phyloP scores from a whole-genome alignment of 2,329 filamentous ascomycete genomes.

The Microsporum audouinii region DNA sequence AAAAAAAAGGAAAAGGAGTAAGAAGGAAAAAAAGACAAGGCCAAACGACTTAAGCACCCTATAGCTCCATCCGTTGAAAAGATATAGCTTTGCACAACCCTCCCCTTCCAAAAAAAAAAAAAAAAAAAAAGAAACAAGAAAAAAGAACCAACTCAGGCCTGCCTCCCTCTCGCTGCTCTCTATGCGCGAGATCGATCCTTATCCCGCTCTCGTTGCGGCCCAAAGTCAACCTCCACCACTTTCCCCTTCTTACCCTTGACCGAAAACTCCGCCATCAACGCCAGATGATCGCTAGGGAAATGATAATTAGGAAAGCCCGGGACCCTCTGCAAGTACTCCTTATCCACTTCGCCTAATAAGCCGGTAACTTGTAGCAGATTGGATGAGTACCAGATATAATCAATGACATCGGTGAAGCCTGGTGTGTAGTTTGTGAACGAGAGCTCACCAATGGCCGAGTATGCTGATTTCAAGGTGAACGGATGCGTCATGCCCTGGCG shows the following conservation, averaged over 20 bases:
- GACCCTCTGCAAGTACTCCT: slow-evolving; percentile 71
- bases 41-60: slow-evolving; percentile 22
- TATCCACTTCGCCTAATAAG: slow-evolving; percentile 75
- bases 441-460: slow-evolving; percentile 72
- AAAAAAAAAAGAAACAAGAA: neutral
- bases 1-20: neutral
- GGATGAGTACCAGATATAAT: slow-evolving; percentile 96
- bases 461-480: slow-evolving; percentile 85
- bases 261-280: slow-evolving; percentile 77
- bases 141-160: slow-evolving; percentile 20
- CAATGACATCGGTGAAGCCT: slow-evolving; percentile 80
- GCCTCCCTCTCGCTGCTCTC: neutral
- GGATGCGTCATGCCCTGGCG: slow-evolving; percentile 86
- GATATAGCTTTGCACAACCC: slow-evolving; percentile 24
- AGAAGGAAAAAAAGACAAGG: neutral
- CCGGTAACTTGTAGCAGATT: slow-evolving; percentile 76
- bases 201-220: slow-evolving; percentile 32
- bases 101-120: slow-evolving; percentile 25
- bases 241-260: slow-evolving; percentile 82
- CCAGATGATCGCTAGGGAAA: slow-evolving; percentile 86
- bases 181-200: slow-evolving; percentile 19
- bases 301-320: slow-evolving; percentile 90
- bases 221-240: slow-evolving; percentile 53
- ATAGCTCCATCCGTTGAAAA: slow-evolving; percentile 21
- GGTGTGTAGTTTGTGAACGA: slow-evolving; percentile 96